Evolutionary conservation across 2,329 filamentous ascomycete genomes (phyloP), one percentile per base, ranked within the genome.

Genomic region (Aspergillus sp.): DNA sequence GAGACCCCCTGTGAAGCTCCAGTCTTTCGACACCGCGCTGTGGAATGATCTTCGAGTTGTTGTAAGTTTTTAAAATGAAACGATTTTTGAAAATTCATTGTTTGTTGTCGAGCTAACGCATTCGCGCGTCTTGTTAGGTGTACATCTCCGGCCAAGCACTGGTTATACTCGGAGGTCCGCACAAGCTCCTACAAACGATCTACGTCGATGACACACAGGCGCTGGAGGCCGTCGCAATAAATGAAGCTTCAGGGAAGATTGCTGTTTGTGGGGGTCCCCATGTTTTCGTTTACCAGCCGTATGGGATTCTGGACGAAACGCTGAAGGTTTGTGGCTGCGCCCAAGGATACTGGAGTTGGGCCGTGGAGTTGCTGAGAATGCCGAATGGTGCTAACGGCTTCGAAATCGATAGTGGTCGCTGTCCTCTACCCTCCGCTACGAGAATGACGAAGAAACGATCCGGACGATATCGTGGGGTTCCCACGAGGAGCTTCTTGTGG

Each of bases 111-210:
- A 52, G 56, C 47, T 65, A 39, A 63, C 53, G 56, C 39, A 63
- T 52, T 57, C 50, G 49, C 52, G 62, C 62, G 57, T 56, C 51
- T 56, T 58, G 51, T 48, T 68, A 96, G 91, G 86, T 86, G 52
- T 99, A 98, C 77, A 89, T 97, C 64, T 95, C 90, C 59, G 93
- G 93, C 68, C 90, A 89, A 75, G 91, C 91, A 61, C 85, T 98
- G 63, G 86, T 95, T 53, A 88, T 99, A 67, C 86, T 98, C 65
- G 84, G 86, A 69, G 89, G 86, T 51, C 84, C 90, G 52, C 82
- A 88, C 61, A 84, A 84, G 55, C 85, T 97, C 62, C 77, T 96
- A 35, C 95, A 99, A 75, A 97, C 93, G 4, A 89, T 96, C 65
- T 96, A 96, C 77, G 87, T 95, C 69, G 90, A 96, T 68, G 86